These are phyloP conservation scores for Fraxinus baroniana DNA, from an alignment of 305 asterid species.

Conservation along the genomic window DNA sequence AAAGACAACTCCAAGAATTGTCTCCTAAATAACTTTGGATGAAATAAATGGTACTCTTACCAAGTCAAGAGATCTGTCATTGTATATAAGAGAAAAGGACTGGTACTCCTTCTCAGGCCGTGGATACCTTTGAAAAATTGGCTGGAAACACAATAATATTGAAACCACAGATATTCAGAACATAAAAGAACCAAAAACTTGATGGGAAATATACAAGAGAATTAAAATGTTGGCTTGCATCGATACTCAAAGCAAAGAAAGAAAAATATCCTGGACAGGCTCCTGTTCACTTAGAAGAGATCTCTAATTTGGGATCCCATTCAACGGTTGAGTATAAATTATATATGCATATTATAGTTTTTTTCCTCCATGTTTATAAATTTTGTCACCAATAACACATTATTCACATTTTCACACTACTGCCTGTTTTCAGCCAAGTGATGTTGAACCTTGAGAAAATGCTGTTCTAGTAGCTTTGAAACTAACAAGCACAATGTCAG, in stretches of 20 bases:
- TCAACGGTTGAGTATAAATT: not conserved
- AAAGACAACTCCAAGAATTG: slow-evolving; percentile 17
- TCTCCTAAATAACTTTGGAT: slow-evolving; percentile 15
- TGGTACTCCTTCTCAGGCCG: slow-evolving; percentile 98
- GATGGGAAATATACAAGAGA: not conserved
- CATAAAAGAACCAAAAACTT: slow-evolving; percentile 19
- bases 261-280: slow-evolving; percentile 8
- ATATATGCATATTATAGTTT: not conserved
- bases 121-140: slow-evolving; percentile 66
- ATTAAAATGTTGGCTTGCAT: not conserved
- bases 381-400: not conserved
- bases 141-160: slow-evolving; percentile 40
- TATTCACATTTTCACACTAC: not conserved
- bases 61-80: slow-evolving; percentile 93
- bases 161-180: slow-evolving; percentile 13
- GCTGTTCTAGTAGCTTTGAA: not conserved
- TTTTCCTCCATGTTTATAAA: not conserved
- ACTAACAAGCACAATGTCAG: not conserved
- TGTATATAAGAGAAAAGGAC: slow-evolving; percentile 87
- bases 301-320: not conserved
- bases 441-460: slow-evolving; percentile 8
- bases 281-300: slow-evolving; percentile 12
- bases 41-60: slow-evolving; percentile 49
- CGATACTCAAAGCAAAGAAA: slow-evolving; percentile 1
- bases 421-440: not conserved